Percentiles rank a stretch among this genome's conserved stretches.
These are phyloP conservation scores for Globisporangium polare DNA, from an alignment of 352 stramenopile genomes.

Conservation along the genomic window DNA sequence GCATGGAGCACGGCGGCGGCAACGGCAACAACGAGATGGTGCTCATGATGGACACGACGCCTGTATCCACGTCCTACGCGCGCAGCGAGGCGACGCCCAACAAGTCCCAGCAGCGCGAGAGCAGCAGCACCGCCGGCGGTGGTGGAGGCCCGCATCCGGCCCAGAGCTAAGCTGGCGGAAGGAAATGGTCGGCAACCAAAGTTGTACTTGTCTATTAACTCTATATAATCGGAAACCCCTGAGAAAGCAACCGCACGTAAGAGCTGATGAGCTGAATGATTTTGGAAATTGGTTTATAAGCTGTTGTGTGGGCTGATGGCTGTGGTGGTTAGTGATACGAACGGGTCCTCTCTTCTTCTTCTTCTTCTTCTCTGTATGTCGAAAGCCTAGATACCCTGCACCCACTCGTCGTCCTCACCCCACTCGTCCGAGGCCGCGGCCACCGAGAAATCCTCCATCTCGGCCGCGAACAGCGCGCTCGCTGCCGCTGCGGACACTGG, in stretches of 20 bases:
- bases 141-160: neutral
- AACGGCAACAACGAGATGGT: conserved; percentile 30
- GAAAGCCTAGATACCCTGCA: conserved; percentile 64
- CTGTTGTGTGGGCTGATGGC: neutral
- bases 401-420: conserved; percentile 83
- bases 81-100: conserved; percentile 32
- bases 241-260: neutral
- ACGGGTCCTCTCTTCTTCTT: neutral
- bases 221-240: neutral
- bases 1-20: conserved; percentile 27
- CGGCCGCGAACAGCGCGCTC: conserved; percentile 54
- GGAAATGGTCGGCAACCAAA: neutral
- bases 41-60: conserved; percentile 37
- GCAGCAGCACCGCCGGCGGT: neutral
- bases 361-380: neutral
- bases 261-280: neutral
- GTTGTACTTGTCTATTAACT: neutral
- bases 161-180: neutral
- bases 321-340: neutral
- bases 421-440: conserved; percentile 47
- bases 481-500: conserved; percentile 26
- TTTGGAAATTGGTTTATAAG: neutral
- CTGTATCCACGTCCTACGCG: conserved; percentile 40
- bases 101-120: conserved; percentile 6
- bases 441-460: conserved; percentile 58